A percentile compares a stretch with the other conserved stretches of the same genome.
Conservation (phyloP, 2,329 filamentous ascomycete species). For the Apiospora arundinis region DNA sequence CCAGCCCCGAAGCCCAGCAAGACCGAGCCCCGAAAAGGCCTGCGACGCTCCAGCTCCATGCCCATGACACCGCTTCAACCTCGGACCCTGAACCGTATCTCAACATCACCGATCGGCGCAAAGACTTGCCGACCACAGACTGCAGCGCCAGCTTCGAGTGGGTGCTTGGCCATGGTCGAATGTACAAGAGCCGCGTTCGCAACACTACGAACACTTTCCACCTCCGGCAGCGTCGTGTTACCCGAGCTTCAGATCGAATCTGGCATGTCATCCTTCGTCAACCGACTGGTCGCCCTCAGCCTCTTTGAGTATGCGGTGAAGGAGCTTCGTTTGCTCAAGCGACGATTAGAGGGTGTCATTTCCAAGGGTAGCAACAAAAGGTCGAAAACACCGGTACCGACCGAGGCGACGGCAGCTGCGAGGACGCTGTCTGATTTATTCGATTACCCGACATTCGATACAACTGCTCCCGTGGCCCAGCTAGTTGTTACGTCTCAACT, state of each 20-base stretch:
- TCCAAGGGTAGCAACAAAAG: conserved; percentile 40
- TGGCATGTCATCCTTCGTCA: conserved; percentile 73
- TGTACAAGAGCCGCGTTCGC: conserved; percentile 73
- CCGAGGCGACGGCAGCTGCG: conserved; percentile 45
- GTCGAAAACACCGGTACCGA: conserved; percentile 35
- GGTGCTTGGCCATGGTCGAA: conserved; percentile 66
- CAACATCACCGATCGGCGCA: conserved; percentile 52
- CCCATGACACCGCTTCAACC: conserved; percentile 68
- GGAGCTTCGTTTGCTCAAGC: conserved; percentile 71
- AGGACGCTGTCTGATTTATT: conserved; percentile 64
- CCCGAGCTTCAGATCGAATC: conserved; percentile 73
- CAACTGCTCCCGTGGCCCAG: conserved; percentile 52
- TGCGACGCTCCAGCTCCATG: conserved; percentile 63
- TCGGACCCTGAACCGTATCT: conserved; percentile 64
- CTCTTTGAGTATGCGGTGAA: conserved; percentile 72
- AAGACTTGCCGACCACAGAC: conserved; percentile 41
- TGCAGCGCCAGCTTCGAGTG: conserved; percentile 42
- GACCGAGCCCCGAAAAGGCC: conserved; percentile 45
- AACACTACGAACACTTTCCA: conserved; percentile 65
- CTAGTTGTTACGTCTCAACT: conserved; percentile 70
- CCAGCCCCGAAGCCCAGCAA: conserved; percentile 40
- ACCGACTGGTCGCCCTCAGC: conserved; percentile 68
- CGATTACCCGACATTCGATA: conserved; percentile 58
- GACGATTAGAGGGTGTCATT: conserved; percentile 57
- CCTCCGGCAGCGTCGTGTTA: conserved; percentile 58